phyloP scores from a whole-genome alignment of 2,329 filamentous ascomycete genomes.

The Clonostachys chloroleuca region DNA sequence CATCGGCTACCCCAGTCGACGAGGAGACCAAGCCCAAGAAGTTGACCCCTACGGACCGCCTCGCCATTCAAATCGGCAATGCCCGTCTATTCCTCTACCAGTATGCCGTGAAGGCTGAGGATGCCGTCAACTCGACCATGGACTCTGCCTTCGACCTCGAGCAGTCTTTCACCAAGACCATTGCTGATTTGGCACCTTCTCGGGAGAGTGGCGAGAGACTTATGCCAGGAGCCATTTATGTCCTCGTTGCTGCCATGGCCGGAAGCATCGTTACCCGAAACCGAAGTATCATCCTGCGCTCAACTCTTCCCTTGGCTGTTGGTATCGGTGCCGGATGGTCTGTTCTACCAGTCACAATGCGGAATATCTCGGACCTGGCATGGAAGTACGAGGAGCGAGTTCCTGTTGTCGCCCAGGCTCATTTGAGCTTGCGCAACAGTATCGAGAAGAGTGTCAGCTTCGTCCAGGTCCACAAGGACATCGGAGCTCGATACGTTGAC shows the following conservation, averaged over 20 bases:
- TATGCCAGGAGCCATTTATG: conserved; percentile 86
- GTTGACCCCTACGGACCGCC: conserved; percentile 83
- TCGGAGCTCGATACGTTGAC: conserved; percentile 69
- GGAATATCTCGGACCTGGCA: conserved; percentile 78
- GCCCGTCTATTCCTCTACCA: conserved; percentile 77
- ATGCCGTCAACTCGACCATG: conserved; percentile 77
- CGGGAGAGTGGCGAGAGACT: conserved; percentile 83
- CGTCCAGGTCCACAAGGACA: conserved; percentile 68
- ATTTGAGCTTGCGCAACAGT: conserved; percentile 66
- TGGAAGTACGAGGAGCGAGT: conserved; percentile 94
- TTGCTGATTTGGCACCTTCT: conserved; percentile 83
- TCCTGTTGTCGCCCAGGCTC: conserved; percentile 77
- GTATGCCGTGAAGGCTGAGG: conserved; percentile 71
- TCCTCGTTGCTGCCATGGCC: conserved; percentile 91
- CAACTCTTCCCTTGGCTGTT: conserved; percentile 70
- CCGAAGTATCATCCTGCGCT: conserved; percentile 78
- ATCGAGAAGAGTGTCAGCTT: conserved; percentile 68
- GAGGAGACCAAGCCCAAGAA: conserved; percentile 28
- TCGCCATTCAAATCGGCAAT: conserved; percentile 76
- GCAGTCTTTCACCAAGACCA: conserved; percentile 81
- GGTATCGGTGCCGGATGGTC: conserved; percentile 80
- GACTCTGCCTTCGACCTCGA: conserved; percentile 80
- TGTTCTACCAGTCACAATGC: conserved; percentile 83
- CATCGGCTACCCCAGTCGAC: conserved; percentile 17
- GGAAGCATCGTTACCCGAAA: conserved; percentile 88